Percentiles rank a stretch among this genome's conserved stretches.
Evolutionary conservation across 139 green algal genomes (phyloP).

Genomic region (Chloropicon primus): DNA sequence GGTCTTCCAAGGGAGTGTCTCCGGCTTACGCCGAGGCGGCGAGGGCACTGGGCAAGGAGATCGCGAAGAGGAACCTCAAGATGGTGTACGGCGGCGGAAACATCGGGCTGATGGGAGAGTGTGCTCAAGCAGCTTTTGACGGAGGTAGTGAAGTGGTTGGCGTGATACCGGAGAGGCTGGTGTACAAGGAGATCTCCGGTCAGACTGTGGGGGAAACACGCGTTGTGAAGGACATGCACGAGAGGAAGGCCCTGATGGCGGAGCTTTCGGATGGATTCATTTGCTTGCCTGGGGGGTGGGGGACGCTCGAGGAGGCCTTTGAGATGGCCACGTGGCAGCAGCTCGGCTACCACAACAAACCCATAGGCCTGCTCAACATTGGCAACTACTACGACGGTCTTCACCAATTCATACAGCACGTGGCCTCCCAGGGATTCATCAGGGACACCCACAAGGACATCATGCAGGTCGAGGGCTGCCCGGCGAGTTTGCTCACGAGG

Average conservation of each 20-base stretch:
- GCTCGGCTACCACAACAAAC: conserved; percentile 60
- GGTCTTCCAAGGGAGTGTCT: background rate
- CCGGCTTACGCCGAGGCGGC: conserved; percentile 4
- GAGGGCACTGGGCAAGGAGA: conserved; percentile 5
- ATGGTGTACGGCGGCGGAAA: conserved; percentile 32
- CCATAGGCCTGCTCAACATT: conserved; percentile 53
- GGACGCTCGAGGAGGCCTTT: conserved; percentile 70
- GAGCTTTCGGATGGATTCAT: conserved; percentile 64
- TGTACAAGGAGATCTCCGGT: conserved; percentile 23
- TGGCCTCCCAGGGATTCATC: conserved; percentile 26
- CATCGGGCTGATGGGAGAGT: conserved; percentile 30
- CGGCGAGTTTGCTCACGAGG: background rate
- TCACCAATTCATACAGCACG: conserved; percentile 4
- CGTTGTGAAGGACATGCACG: conserved; percentile 62
- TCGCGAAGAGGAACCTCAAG: background rate
- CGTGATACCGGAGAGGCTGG: conserved; percentile 39
- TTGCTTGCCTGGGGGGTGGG: conserved; percentile 59
- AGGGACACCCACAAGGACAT: background rate
- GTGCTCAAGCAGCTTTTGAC: background rate
- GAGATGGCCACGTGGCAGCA: conserved; percentile 64
- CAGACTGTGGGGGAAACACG: conserved; percentile 24
- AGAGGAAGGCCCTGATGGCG: conserved; percentile 70
- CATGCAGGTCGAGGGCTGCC: background rate
- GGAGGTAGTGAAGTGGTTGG: conserved; percentile 47
- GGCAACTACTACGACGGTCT: conserved; percentile 18